These are phyloP conservation scores for Saccharomycopsis malanga DNA, from an alignment of 805 yeast species.

Conservation along the genomic window DNA sequence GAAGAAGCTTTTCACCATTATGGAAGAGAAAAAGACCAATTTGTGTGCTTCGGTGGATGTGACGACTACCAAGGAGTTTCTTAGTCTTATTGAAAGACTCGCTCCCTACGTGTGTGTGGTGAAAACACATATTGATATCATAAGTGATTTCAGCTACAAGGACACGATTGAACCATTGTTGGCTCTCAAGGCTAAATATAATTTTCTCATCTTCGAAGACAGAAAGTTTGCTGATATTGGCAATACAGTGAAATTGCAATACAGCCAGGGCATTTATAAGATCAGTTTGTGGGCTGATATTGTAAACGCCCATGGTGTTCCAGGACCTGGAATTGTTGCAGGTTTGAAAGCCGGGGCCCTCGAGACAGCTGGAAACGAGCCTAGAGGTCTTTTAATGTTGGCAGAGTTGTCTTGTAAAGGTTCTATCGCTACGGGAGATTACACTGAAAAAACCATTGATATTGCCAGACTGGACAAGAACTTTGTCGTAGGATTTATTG, in stretches of 20 bases:
- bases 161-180: conserved; percentile 70
- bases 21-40: conserved; percentile 77
- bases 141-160: conserved; percentile 82
- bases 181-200: conserved; percentile 68
- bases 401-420: conserved; percentile 96
- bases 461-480: conserved; percentile 82
- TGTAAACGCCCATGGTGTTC: conserved; percentile 95
- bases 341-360: conserved; percentile 78
- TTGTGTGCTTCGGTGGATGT: conserved; percentile 95
- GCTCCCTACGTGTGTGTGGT: conserved; percentile 91
- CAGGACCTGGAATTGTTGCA: conserved; percentile 87
- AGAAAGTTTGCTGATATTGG: conserved; percentile 98
- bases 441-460: conserved; percentile 80
- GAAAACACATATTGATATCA: conserved; percentile 90
- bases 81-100: conserved; percentile 62
- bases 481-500: conserved; percentile 94
- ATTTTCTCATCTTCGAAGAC: conserved; percentile 91
- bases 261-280: conserved; percentile 80
- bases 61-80: conserved; percentile 66
- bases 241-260: conserved; percentile 91
- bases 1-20: conserved; percentile 57
- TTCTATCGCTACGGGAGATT: conserved; percentile 86
- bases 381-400: conserved; percentile 87
- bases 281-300: conserved; percentile 95
- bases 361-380: conserved; percentile 60